Evolutionary conservation across 495 filamentous ascomycete genomes (phyloP).

Genomic region (Tuber melanosporum): DNA sequence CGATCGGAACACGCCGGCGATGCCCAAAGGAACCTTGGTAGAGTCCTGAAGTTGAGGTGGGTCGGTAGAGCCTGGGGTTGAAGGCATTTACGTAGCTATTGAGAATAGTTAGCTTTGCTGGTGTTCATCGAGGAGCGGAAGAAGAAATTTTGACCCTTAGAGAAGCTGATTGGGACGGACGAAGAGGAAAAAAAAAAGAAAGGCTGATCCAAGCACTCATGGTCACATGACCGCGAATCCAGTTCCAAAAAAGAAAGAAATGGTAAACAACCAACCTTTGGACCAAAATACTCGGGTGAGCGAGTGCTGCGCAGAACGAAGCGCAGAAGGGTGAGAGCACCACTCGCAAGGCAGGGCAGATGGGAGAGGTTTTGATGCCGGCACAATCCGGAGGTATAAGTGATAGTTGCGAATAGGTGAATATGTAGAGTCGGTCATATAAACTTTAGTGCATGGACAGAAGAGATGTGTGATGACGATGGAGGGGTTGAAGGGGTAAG

Average conservation of each 20-base stretch:
- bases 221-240: constrained; percentile 26
- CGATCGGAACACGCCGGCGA: constrained; percentile 36
- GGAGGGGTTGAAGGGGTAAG: constrained; percentile 7
- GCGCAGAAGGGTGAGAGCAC: constrained; percentile 37
- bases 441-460: constrained; percentile 30
- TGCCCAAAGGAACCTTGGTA: constrained; percentile 30
- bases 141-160: not conserved
- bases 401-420: constrained; percentile 22
- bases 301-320: constrained; percentile 39
- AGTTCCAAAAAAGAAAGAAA: constrained; percentile 20
- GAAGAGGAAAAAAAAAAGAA: constrained; percentile 18
- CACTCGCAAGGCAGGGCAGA: constrained; percentile 32
- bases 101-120: not conserved
- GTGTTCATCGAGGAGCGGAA: not conserved
- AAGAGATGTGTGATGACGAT: constrained; percentile 10
- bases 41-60: constrained; percentile 34
- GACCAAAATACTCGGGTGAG: constrained; percentile 34
- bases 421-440: constrained; percentile 31
- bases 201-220: constrained; percentile 21
- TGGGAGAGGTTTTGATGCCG: constrained; percentile 14
- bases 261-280: constrained; percentile 32
- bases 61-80: constrained; percentile 31
- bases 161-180: constrained; percentile 32
- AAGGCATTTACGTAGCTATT: constrained; percentile 39
- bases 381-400: constrained; percentile 21